phyloP scores from a whole-genome alignment of 2,329 filamentous ascomycete species.

The Lecanicillium sp. region DNA sequence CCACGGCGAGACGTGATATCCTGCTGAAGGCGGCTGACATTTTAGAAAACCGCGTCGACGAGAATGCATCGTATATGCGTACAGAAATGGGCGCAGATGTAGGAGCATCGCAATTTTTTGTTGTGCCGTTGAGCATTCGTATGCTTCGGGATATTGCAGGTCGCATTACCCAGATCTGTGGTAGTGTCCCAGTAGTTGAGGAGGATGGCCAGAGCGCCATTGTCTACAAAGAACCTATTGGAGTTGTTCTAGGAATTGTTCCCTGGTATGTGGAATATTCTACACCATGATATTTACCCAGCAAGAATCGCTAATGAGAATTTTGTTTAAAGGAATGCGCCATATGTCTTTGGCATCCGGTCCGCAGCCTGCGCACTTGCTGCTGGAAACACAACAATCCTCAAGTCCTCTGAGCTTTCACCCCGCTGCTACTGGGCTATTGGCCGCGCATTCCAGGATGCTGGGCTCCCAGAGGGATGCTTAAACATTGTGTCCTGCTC shows the following conservation, averaged over 20 bases:
- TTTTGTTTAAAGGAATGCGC: constrained; percentile 16
- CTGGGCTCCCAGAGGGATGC: constrained; percentile 32
- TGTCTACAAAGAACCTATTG: constrained; percentile 61
- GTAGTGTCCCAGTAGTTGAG: constrained; percentile 21
- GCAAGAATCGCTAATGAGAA: background rate
- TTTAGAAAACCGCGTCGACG: constrained; percentile 42
- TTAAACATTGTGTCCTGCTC: constrained; percentile 29
- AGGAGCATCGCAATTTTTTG: constrained; percentile 22
- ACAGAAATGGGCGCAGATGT: constrained; percentile 23
- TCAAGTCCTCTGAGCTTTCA: constrained; percentile 25
- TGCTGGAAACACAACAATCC: constrained; percentile 17
- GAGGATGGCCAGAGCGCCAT: constrained; percentile 46
- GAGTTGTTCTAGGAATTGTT: constrained; percentile 64
- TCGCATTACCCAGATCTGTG: constrained; percentile 22
- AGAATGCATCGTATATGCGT: constrained; percentile 47
- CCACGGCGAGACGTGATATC: constrained; percentile 49
- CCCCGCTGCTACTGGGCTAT: constrained; percentile 24
- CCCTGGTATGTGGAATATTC: constrained; percentile 50
- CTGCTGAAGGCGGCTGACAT: constrained; percentile 55
- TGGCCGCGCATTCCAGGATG: constrained; percentile 26
- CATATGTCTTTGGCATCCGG: constrained; percentile 16
- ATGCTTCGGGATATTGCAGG: constrained; percentile 30
- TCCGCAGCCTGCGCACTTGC: constrained; percentile 13
- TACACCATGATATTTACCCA: background rate
- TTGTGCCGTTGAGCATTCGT: constrained; percentile 22